Evolutionary conservation across 2,329 filamentous ascomycete genomes (phyloP).

Genomic region (Verticillium dahliae): DNA sequence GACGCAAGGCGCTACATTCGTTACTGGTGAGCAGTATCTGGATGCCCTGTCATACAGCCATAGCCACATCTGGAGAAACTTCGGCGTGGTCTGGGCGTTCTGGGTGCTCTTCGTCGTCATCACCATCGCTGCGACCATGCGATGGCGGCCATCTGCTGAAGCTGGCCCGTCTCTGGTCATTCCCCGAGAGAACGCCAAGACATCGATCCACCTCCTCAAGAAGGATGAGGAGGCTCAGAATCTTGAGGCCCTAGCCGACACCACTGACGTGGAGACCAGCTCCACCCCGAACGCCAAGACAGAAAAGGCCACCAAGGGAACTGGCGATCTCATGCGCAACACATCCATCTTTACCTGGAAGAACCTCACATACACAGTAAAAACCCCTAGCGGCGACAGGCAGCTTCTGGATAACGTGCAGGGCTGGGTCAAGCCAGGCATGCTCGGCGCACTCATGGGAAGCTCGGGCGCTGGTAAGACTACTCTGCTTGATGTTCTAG

Average conservation of each 20-base stretch:
- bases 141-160: constrained; percentile 48
- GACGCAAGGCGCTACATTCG: constrained; percentile 33
- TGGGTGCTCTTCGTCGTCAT: constrained; percentile 53
- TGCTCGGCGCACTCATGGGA: constrained; percentile 73
- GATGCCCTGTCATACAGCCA: constrained; percentile 45
- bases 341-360: constrained; percentile 70
- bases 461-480: constrained; percentile 81
- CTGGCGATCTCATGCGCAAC: constrained; percentile 46
- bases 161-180: constrained; percentile 51
- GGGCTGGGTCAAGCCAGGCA: constrained; percentile 79
- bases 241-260: constrained; percentile 23
- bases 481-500: constrained; percentile 75
- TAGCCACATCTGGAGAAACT: constrained; percentile 50
- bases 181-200: constrained; percentile 50
- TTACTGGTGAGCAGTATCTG: constrained; percentile 55
- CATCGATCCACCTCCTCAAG: constrained; percentile 19
- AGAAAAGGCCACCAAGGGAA: constrained; percentile 18
- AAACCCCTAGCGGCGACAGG: constrained; percentile 54
- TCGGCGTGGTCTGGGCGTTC: constrained; percentile 57
- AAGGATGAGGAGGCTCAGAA: constrained; percentile 43
- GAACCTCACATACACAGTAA: constrained; percentile 63
- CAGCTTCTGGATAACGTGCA: constrained; percentile 72
- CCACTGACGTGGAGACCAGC: constrained; percentile 42
- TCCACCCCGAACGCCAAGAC: constrained; percentile 7
- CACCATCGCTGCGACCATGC: constrained; percentile 50